Evolutionary conservation across 768 basidiomycete genomes (phyloP).

Genomic region (Flagelloscypha sp.): DNA sequence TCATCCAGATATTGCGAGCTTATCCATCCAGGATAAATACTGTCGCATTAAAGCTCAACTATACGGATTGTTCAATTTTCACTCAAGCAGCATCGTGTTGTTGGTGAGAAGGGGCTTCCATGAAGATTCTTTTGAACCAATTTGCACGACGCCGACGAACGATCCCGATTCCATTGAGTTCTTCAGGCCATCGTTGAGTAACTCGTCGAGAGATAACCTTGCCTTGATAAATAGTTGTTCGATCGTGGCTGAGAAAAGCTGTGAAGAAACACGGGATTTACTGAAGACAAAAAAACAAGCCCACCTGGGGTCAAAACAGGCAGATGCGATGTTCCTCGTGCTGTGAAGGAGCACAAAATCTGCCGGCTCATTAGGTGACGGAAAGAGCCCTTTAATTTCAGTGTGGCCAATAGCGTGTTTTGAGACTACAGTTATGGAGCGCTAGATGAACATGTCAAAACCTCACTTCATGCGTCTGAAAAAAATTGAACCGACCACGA

Average conservation of each 20-base stretch:
- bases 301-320: conserved; percentile 43
- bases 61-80: too few species aligned
- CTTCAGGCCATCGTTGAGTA: conserved; percentile 28
- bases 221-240: conserved; percentile 44
- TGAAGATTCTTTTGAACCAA: too few species aligned
- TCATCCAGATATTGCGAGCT: too few species aligned
- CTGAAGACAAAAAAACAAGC: too few species aligned
- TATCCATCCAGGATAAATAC: too few species aligned
- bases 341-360: conserved; percentile 56
- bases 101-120: too few species aligned
- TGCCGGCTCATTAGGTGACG: conserved; percentile 34
- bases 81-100: too few species aligned
- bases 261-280: too few species aligned
- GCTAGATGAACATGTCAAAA: conserved; percentile 21
- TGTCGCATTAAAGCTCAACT: too few species aligned
- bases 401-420: conserved; percentile 38
- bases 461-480: too few species aligned
- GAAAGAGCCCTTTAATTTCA: conserved; percentile 23
- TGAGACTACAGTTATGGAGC: conserved; percentile 43
- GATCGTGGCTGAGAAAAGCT: conserved; percentile 32
- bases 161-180: too few species aligned
- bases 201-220: conserved; percentile 32
- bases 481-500: conserved; percentile 33
- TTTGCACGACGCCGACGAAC: too few species aligned
- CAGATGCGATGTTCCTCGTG: conserved; percentile 31